Evolutionary conservation across 2,329 filamentous ascomycete species (phyloP), one percentile per base, ranked within the genome.

Genomic region (Fusarium hostae): DNA sequence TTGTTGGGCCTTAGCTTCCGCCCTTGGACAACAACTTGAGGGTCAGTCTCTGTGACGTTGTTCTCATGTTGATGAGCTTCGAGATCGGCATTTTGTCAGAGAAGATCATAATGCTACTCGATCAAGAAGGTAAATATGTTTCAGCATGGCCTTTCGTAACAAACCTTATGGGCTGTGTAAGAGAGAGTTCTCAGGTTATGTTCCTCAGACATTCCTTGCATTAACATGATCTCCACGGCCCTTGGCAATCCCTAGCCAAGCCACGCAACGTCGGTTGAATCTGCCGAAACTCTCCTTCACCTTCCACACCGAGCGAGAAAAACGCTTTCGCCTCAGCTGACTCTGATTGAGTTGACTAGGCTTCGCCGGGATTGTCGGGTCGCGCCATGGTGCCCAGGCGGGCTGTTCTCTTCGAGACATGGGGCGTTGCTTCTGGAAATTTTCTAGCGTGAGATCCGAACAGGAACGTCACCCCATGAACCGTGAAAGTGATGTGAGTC

Each of bases 401-500:
- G 28, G 9, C 34, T 51, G 47, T 50, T 66, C 39, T 50, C 28
- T 40, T 59, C 26, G 12, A 40, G 28, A 59, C 63, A 51, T 48
- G 70, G 63, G 43, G 40, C 44, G 35, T 48, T 69, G 62, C 58
- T 77, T 77, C 75, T 77, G 59, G 75, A 77, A 77, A 68, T 62
- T 75, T 77, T 77, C 75, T 77, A 77, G 75, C 72, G 72, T 61
- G 39, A 66, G 62, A 72, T 76, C 65, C 65, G 20, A 41, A 66
- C 70, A 65, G 48, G 58, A 71, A 72, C 70, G 68, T 75, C 72
- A 71, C 59, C 58, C 55, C 62, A 75, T 76, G 40, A 45, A 60
- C 59, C 40, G 40, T 72, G 56, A 64, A 60, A 47, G 44, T 47
- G 60, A 65, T 60, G 39, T 35, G 37, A 58, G 57, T 44, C 50